Percentiles rank a stretch among this genome's conserved stretches.
phyloP scores from a whole-genome alignment of 2,329 filamentous ascomycete species.

The Sarocladium strictum region DNA sequence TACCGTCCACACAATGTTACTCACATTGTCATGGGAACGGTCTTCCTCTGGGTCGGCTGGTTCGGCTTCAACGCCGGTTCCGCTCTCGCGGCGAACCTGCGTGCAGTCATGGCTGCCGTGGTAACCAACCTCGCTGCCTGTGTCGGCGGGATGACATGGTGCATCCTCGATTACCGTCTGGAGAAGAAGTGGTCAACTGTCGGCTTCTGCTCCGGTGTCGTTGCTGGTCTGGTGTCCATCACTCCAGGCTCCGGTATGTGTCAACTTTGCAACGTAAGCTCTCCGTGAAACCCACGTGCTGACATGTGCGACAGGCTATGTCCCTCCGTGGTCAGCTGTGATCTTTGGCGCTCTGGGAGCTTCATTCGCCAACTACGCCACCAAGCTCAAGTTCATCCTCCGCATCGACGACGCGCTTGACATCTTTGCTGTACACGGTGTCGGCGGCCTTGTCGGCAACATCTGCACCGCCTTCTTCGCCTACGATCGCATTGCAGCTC shows the following conservation, averaged over 20 bases:
- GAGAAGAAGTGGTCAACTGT: constrained; percentile 91
- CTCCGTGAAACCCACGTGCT: constrained; percentile 9
- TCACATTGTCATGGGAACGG: constrained; percentile 85
- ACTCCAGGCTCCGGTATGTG: constrained; percentile 71
- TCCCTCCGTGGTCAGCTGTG: constrained; percentile 78
- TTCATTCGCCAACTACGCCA: constrained; percentile 78
- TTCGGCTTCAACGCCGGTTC: constrained; percentile 92
- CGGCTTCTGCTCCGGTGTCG: constrained; percentile 86
- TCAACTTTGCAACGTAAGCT: not conserved
- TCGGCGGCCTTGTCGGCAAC: constrained; percentile 75
- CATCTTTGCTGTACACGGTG: constrained; percentile 78
- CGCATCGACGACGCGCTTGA: constrained; percentile 80
- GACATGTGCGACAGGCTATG: constrained; percentile 45
- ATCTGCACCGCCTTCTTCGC: constrained; percentile 78
- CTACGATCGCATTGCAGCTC: constrained; percentile 74
- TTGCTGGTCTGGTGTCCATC: constrained; percentile 81
- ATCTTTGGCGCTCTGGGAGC: constrained; percentile 74
- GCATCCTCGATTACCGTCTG: constrained; percentile 79
- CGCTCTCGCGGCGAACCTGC: constrained; percentile 72
- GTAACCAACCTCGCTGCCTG: constrained; percentile 83
- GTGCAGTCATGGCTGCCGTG: constrained; percentile 79
- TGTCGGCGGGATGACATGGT: constrained; percentile 84
- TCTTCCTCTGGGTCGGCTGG: constrained; percentile 94
- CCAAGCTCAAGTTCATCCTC: constrained; percentile 82
- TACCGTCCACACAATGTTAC: constrained; percentile 91